A percentile compares a stretch with the other conserved stretches of the same genome.
Evolutionary conservation across 2,329 filamentous ascomycete genomes (phyloP).

Genomic region (Aspergillus oerlinghausenensis): DNA sequence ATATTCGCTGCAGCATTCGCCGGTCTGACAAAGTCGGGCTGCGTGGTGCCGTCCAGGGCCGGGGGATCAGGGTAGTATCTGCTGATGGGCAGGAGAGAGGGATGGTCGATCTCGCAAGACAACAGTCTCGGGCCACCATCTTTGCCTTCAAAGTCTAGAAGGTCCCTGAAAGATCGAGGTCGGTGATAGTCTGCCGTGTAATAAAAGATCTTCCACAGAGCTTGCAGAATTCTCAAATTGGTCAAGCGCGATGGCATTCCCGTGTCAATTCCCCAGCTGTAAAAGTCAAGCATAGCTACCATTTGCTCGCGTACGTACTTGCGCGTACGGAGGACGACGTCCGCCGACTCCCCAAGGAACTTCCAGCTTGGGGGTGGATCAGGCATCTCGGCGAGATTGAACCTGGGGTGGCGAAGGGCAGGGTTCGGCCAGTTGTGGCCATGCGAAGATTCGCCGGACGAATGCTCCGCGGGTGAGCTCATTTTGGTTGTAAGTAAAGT

Average conservation of each 20-base stretch:
- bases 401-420: slow-evolving; percentile 1
- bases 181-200: slow-evolving; percentile 17
- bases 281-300: slow-evolving; percentile 9
- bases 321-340: neutral
- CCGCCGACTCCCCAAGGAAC: slow-evolving; percentile 4
- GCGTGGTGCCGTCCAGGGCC: neutral
- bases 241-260: neutral
- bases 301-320: slow-evolving; percentile 1
- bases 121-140: slow-evolving; percentile 32
- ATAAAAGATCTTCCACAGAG: slow-evolving; percentile 24
- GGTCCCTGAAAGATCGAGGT: slow-evolving; percentile 11
- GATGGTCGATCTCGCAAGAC: slow-evolving; percentile 8
- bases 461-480: neutral
- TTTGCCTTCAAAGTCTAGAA: slow-evolving; percentile 13
- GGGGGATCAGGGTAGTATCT: slow-evolving; percentile 17
- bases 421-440: slow-evolving; percentile 1
- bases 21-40: slow-evolving; percentile 10
- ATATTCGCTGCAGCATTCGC: slow-evolving; percentile 2
- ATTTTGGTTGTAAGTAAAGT: slow-evolving; percentile 1
- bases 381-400: slow-evolving; percentile 6
- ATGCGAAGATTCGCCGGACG: neutral
- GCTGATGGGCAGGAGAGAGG: slow-evolving; percentile 18
- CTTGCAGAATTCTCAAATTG: slow-evolving; percentile 1
- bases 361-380: slow-evolving; percentile 4
- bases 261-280: slow-evolving; percentile 26